Conservation (phyloP, 1,284 basidiomycete species). For the Fomitopsis pinicola region DNA sequence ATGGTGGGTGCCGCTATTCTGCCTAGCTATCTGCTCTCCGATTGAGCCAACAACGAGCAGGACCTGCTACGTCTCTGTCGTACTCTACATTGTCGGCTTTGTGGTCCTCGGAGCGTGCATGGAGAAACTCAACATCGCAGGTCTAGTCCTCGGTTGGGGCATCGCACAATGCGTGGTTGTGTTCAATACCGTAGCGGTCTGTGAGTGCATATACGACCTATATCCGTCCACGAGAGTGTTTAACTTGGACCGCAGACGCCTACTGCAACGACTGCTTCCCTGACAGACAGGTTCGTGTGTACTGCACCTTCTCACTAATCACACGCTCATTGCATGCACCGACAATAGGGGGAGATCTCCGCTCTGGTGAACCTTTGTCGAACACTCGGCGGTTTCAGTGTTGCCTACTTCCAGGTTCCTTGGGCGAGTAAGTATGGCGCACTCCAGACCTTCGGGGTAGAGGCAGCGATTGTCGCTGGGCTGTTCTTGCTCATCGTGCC, state of each 20-base stretch:
- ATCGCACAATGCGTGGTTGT: slow-evolving; percentile 56
- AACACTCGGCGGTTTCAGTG: slow-evolving; percentile 56
- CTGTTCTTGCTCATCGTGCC: slow-evolving; percentile 52
- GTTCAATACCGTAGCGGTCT: slow-evolving; percentile 64
- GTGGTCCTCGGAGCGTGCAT: slow-evolving; percentile 55
- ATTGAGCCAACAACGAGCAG: slow-evolving; percentile 25
- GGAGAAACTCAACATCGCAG: slow-evolving; percentile 50
- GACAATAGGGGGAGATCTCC: slow-evolving; percentile 46
- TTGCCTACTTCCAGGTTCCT: slow-evolving; percentile 60
- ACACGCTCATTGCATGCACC: not conserved
- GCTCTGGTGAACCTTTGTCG: slow-evolving; percentile 58
- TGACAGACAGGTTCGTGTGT: slow-evolving; percentile 36
- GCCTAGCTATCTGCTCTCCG: not conserved
- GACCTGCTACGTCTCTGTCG: slow-evolving; percentile 61
- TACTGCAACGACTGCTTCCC: slow-evolving; percentile 48
- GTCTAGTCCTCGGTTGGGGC: slow-evolving; percentile 65
- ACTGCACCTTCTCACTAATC: not conserved
- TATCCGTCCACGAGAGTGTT: no score
- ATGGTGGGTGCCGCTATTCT: slow-evolving; percentile 39
- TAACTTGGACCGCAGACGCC: slow-evolving; percentile 36
- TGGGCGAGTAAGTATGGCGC: slow-evolving; percentile 55
- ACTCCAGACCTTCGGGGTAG: slow-evolving; percentile 52
- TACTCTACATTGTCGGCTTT: slow-evolving; percentile 62
- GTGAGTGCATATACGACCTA: slow-evolving; percentile 34
- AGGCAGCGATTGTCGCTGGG: slow-evolving; percentile 52